Evolutionary conservation across 345 rosid species (phyloP).

Genomic region (Geranium rotundifolium): DNA sequence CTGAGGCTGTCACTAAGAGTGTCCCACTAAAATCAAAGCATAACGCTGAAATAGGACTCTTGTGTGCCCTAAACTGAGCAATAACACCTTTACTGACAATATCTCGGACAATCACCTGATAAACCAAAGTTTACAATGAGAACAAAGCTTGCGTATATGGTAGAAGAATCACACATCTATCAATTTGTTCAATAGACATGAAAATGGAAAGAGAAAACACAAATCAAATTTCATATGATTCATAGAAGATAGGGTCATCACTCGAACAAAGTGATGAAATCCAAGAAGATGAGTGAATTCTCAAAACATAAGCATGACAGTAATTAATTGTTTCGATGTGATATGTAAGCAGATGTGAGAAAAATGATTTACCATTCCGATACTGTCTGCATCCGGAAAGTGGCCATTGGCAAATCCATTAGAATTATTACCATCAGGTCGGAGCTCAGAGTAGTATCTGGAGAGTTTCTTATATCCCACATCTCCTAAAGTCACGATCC

Average conservation of each 20-base stretch:
- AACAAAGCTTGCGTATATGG: background rate
- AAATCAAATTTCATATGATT: too few relatives aligned
- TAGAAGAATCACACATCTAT: too few relatives aligned
- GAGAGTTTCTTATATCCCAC: constrained; percentile 61
- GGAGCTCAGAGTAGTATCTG: constrained; percentile 62
- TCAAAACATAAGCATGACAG: too few relatives aligned
- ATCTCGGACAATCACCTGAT: constrained; percentile 81
- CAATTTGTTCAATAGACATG: too few relatives aligned
- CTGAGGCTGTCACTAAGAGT: constrained; percentile 85
- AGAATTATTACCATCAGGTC: constrained; percentile 48
- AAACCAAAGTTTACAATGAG: constrained; percentile 6
- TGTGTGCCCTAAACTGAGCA: constrained; percentile 85
- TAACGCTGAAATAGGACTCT: constrained; percentile 78
- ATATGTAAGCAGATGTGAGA: constrained; percentile 7
- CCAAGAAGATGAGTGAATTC: background rate
- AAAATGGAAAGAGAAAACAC: background rate
- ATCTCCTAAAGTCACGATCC: constrained; percentile 80
- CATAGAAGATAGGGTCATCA: too few relatives aligned
- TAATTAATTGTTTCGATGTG: background rate
- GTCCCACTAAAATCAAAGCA: constrained; percentile 90
- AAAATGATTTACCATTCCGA: constrained; percentile 63
- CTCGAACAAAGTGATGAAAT: background rate
- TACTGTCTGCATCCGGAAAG: constrained; percentile 46
- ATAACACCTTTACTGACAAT: constrained; percentile 53
- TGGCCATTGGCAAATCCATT: constrained; percentile 44